Conservation (phyloP, 2,329 filamentous ascomycete species). For the Sclerotinia nivalis region DNA sequence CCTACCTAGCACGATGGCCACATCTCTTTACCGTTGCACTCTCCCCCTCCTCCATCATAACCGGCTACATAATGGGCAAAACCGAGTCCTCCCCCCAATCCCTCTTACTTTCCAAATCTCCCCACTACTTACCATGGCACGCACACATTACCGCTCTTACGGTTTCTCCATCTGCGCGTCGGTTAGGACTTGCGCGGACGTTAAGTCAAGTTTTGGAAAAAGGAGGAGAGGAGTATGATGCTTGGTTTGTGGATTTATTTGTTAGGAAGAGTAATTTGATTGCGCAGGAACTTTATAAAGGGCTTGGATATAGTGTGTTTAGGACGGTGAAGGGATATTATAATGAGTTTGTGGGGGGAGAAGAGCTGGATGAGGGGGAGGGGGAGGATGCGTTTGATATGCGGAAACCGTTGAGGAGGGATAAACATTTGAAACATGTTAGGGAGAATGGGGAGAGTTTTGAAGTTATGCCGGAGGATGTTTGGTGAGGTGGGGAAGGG, state of each 20-base stretch:
- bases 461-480: slow-evolving; percentile 77
- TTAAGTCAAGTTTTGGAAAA: slow-evolving; percentile 79
- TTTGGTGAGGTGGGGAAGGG: slow-evolving; percentile 59
- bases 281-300: slow-evolving; percentile 85
- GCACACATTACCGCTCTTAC: slow-evolving; percentile 96
- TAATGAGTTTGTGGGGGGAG: slow-evolving; percentile 69
- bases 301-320: slow-evolving; percentile 89
- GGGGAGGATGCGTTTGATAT: slow-evolving; percentile 95
- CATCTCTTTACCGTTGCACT: slow-evolving; percentile 91
- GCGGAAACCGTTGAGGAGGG: slow-evolving; percentile 85
- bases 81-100: slow-evolving; percentile 81
- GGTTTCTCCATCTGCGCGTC: slow-evolving; percentile 80
- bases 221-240: slow-evolving; percentile 77
- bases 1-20: slow-evolving; percentile 95
- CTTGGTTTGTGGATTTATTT: slow-evolving; percentile 96
- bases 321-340: slow-evolving; percentile 90
- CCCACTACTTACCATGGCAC: slow-evolving; percentile 98
- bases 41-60: slow-evolving; percentile 80
- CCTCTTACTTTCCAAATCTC: slow-evolving; percentile 70
- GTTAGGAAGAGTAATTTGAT: slow-evolving; percentile 85
- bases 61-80: slow-evolving; percentile 98
- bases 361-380: slow-evolving; percentile 71
- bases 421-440: slow-evolving; percentile 73
- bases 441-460: slow-evolving; percentile 78
- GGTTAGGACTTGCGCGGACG: slow-evolving; percentile 82